Conservation (phyloP, 1,139 yeast species). For the Entelexis sorbosivorans region DNA sequence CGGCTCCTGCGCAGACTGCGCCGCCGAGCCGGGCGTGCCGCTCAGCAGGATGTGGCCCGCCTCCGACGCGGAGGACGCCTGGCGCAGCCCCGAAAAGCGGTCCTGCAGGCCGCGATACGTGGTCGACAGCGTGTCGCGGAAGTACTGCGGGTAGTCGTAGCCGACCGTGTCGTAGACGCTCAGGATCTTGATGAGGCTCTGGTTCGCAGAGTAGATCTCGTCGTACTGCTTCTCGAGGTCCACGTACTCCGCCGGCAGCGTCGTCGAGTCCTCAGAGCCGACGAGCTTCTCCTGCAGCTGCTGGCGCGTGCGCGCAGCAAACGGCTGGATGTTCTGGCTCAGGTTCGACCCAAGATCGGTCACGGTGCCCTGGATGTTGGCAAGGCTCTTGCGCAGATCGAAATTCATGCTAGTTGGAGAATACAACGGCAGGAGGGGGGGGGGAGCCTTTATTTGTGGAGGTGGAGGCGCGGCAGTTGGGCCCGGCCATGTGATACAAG, state of each 20-base stretch:
- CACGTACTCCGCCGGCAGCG: conserved; percentile 70
- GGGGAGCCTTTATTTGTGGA: background rate
- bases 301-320: conserved; percentile 74
- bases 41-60: conserved; percentile 70
- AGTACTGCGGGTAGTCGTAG: conserved; percentile 77
- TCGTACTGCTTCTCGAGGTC: conserved; percentile 69
- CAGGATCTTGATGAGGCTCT: conserved; percentile 62
- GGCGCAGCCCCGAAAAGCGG: conserved; percentile 57
- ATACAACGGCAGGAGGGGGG: background rate
- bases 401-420: conserved; percentile 24
- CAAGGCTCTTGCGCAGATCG: conserved; percentile 34
- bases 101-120: conserved; percentile 57
- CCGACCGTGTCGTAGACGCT: conserved; percentile 64
- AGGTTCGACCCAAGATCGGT: conserved; percentile 30
- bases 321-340: conserved; percentile 38
- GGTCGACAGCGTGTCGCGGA: conserved; percentile 60
- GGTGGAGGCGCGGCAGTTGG: conserved; percentile 1
- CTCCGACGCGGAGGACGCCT: conserved; percentile 69
- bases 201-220: conserved; percentile 60
- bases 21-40: conserved; percentile 29
- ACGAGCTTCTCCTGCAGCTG: conserved; percentile 72
- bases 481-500: background rate
- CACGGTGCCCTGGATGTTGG: conserved; percentile 30
- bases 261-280: conserved; percentile 66
- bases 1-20: conserved; percentile 39